Conservation (phyloP, 164 flowering plant species). For the Malania oleifera region DNA sequence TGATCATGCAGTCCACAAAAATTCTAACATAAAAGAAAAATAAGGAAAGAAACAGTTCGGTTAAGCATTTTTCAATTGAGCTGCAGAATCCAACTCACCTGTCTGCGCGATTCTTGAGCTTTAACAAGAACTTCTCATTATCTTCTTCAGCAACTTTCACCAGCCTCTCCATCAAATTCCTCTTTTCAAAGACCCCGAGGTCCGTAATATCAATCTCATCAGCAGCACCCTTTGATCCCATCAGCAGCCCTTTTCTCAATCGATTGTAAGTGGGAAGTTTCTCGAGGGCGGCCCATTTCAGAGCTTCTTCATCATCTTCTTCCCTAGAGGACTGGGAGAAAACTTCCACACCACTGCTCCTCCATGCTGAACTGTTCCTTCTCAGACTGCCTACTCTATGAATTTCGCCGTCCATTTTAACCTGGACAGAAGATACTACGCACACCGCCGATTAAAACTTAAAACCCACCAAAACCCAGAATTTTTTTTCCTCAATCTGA, state of each 20-base stretch:
- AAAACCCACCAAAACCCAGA: too few relatives aligned
- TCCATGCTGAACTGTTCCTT: slow-evolving; percentile 37
- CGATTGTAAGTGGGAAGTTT: slow-evolving; percentile 66
- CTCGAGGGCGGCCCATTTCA: slow-evolving; percentile 78
- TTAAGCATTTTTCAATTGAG: too few relatives aligned
- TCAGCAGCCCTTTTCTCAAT: slow-evolving; percentile 53
- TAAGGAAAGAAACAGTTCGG: too few relatives aligned
- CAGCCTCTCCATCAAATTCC: slow-evolving; percentile 47
- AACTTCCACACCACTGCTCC: slow-evolving; percentile 28
- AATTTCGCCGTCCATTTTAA: neutral
- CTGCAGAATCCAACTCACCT: too few relatives aligned
- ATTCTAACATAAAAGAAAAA: too few relatives aligned
- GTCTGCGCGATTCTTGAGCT: slow-evolving; percentile 58
- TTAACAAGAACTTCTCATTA: slow-evolving; percentile 68
- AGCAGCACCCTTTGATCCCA: slow-evolving; percentile 29
- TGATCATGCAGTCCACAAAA: too few relatives aligned
- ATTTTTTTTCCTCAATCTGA: too few relatives aligned
- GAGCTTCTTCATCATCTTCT: slow-evolving; percentile 76
- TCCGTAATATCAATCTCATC: slow-evolving; percentile 45
- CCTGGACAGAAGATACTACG: slow-evolving; percentile 22
- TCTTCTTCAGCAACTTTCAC: slow-evolving; percentile 60
- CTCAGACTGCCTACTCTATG: slow-evolving; percentile 25
- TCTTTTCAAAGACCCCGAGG: slow-evolving; percentile 50
- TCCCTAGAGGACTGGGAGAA: slow-evolving; percentile 49
- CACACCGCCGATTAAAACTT: too few relatives aligned